A percentile compares a stretch with the other conserved stretches of the same genome.
Conservation (phyloP, 2,329 filamentous ascomycete genomes). For the Chaetoscypha palmicola region DNA sequence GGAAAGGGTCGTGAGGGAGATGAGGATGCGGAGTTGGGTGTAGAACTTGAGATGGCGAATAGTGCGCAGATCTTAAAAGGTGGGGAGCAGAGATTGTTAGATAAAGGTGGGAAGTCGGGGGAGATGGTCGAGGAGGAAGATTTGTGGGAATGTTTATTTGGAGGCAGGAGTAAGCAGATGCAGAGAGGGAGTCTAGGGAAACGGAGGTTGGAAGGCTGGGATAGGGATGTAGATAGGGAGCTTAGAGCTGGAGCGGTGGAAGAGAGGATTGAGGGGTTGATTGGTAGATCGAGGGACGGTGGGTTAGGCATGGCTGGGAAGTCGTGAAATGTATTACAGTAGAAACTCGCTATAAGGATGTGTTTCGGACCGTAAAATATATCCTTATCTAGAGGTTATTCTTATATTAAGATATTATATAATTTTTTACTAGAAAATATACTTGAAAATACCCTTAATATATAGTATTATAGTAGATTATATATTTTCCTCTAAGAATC, state of each 20-base stretch:
- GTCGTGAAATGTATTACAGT: too few species aligned
- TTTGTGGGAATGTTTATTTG: constrained; percentile 85
- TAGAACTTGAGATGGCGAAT: constrained; percentile 72
- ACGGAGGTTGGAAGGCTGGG: constrained; percentile 11
- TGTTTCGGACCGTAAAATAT: too few species aligned
- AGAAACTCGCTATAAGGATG: too few species aligned
- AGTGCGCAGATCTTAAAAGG: constrained; percentile 74
- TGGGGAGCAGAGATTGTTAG: constrained; percentile 62
- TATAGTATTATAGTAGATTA: too few species aligned
- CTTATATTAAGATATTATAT: too few species aligned
- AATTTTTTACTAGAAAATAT: too few species aligned
- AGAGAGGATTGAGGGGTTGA: constrained; percentile 12
- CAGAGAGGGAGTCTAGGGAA: constrained; percentile 7
- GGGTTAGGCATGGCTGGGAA: too few species aligned
- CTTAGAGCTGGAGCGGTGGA: constrained; percentile 50
- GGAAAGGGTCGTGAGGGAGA: constrained; percentile 36
- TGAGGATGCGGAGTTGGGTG: constrained; percentile 45
- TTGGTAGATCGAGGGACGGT: too few species aligned
- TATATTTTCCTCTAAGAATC: too few species aligned
- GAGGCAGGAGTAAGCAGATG: constrained; percentile 30
- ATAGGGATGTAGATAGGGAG: constrained; percentile 24
- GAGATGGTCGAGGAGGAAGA: constrained; percentile 75
- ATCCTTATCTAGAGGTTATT: too few species aligned
- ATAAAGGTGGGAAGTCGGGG: constrained; percentile 61
- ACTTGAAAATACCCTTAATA: too few species aligned